These are phyloP conservation scores for Bisporella sp. DNA, from an alignment of 2,329 filamentous ascomycete genomes.

Conservation along the genomic window DNA sequence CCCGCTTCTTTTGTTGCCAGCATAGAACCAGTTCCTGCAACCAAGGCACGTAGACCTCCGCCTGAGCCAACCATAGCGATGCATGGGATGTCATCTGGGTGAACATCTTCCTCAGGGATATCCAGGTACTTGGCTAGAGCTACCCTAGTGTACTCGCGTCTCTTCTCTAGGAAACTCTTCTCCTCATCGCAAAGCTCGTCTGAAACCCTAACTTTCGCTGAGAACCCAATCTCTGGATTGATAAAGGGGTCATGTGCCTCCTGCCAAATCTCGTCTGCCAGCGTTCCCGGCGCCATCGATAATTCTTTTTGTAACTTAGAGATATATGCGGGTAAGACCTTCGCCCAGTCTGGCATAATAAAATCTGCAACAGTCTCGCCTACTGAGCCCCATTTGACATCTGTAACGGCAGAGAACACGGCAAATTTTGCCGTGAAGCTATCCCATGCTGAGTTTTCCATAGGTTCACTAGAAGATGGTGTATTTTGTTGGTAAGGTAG, in stretches of 20 bases:
- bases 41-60: constrained; percentile 80
- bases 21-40: constrained; percentile 84
- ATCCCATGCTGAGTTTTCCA: constrained; percentile 25
- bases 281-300: constrained; percentile 77
- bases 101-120: constrained; percentile 71
- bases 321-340: constrained; percentile 65
- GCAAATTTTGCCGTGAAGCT: constrained; percentile 23
- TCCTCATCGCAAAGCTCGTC: constrained; percentile 78
- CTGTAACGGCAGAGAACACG: constrained; percentile 44
- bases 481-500: constrained; percentile 19
- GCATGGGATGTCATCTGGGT: constrained; percentile 85
- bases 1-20: constrained; percentile 79
- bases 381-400: constrained; percentile 47
- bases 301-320: constrained; percentile 82
- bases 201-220: constrained; percentile 77
- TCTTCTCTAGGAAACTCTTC: constrained; percentile 61
- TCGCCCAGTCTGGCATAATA: constrained; percentile 79
- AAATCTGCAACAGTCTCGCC: constrained; percentile 58
- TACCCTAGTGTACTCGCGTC: constrained; percentile 60
- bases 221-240: constrained; percentile 81
- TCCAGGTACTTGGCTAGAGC: constrained; percentile 79
- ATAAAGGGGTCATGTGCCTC: constrained; percentile 78
- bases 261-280: constrained; percentile 89
- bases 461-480: constrained; percentile 2
- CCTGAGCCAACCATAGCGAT: constrained; percentile 95